Conservation (phyloP, 352 stramenopile genomes). For the Globisporangium camurandrum region DNA sequence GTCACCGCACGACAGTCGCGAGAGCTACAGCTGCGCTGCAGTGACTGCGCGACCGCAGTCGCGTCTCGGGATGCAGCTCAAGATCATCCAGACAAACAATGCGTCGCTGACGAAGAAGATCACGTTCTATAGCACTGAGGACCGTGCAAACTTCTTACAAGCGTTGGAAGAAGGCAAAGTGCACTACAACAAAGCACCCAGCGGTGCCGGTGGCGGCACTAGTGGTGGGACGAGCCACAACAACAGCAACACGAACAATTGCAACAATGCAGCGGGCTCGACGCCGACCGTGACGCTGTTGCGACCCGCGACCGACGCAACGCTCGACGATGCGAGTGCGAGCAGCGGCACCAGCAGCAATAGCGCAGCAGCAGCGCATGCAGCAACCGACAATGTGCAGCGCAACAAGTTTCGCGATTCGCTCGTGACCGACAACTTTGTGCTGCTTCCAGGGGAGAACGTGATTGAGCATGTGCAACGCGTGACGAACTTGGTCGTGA, state of each 20-base stretch:
- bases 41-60: slow-evolving; percentile 76
- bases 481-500: slow-evolving; percentile 80
- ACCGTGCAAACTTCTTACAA: slow-evolving; percentile 76
- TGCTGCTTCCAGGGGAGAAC: slow-evolving; percentile 48
- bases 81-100: slow-evolving; percentile 78
- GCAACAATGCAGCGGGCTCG: neutral
- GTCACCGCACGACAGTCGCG: slow-evolving; percentile 60
- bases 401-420: slow-evolving; percentile 46
- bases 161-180: slow-evolving; percentile 77
- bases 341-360: neutral
- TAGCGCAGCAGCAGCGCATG: neutral
- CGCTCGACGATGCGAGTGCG: neutral
- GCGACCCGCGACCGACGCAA: neutral
- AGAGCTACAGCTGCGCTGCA: slow-evolving; percentile 75
- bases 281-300: neutral
- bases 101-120: slow-evolving; percentile 81
- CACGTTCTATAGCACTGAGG: slow-evolving; percentile 75
- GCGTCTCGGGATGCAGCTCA: slow-evolving; percentile 73
- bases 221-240: neutral
- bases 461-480: slow-evolving; percentile 78
- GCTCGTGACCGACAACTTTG: slow-evolving; percentile 56
- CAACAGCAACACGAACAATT: neutral
- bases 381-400: slow-evolving; percentile 11
- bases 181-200: slow-evolving; percentile 52
- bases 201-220: neutral